Evolutionary conservation across 2,329 filamentous ascomycete species (phyloP).

Genomic region (Sporothrix schenckii): DNA sequence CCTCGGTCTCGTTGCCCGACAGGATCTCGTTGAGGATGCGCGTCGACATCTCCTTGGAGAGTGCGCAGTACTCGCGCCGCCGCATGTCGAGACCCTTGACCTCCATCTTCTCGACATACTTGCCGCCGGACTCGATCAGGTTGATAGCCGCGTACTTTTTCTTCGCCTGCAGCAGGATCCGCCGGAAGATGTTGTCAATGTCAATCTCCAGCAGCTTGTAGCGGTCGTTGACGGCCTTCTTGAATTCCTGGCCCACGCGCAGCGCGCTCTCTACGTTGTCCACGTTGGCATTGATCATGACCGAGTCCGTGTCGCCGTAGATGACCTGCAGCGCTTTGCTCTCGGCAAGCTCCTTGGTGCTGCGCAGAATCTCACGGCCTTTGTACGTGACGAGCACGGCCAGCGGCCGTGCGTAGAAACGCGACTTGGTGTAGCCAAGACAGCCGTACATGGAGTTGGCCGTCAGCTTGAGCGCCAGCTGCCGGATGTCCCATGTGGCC

Average conservation of each 20-base stretch:
- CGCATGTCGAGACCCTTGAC: slow-evolving; percentile 99
- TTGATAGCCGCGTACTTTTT: slow-evolving; percentile 99
- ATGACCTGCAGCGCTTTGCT: slow-evolving; percentile 90
- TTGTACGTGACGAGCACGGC: slow-evolving; percentile 97
- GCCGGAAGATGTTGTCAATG: slow-evolving; percentile 95
- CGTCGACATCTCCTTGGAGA: slow-evolving; percentile 93
- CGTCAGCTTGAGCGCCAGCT: slow-evolving; percentile 92
- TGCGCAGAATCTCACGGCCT: slow-evolving; percentile 93
- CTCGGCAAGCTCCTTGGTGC: slow-evolving; percentile 94
- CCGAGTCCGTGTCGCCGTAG: slow-evolving; percentile 97
- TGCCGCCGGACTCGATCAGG: slow-evolving; percentile 83
- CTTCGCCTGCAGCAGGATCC: slow-evolving; percentile 92
- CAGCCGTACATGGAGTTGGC: slow-evolving; percentile 99
- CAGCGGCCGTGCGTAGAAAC: slow-evolving; percentile 93
- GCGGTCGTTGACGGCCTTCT: slow-evolving; percentile 88
- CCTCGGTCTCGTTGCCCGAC: slow-evolving; percentile 88
- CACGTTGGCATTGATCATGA: slow-evolving; percentile 99
- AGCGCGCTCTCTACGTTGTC: slow-evolving; percentile 89
- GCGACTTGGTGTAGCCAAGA: slow-evolving; percentile 92
- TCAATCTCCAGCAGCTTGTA: slow-evolving; percentile 95
- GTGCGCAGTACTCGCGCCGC: slow-evolving; percentile 90
- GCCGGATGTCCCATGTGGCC: slow-evolving; percentile 97
- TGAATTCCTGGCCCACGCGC: slow-evolving; percentile 92
- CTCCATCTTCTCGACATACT: slow-evolving; percentile 91
- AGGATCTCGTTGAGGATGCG: slow-evolving; percentile 91